A percentile compares a stretch with the other conserved stretches of the same genome.
Conservation (phyloP, 345 rosid species). For the Hibiscus tridactylites region DNA sequence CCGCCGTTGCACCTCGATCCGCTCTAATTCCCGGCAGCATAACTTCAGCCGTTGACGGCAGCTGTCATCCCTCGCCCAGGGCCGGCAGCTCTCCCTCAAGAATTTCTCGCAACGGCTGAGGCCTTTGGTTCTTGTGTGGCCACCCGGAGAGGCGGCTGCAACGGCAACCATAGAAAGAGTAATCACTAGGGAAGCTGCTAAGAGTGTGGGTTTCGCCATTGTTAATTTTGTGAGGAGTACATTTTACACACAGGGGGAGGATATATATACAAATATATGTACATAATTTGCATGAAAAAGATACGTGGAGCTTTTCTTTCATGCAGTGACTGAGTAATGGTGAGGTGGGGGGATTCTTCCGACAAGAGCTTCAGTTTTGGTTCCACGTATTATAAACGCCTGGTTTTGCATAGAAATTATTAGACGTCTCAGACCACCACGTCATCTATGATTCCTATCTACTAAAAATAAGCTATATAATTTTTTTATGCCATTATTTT, state of each 20-base stretch:
- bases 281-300: neutral
- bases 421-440: no score
- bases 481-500: no score
- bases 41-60: neutral
- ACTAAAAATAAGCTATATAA: no score
- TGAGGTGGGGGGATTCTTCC: neutral
- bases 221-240: neutral
- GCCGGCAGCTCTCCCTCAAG: conserved; percentile 3
- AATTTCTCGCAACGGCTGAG: neutral
- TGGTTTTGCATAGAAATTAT: neutral
- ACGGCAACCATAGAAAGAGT: neutral
- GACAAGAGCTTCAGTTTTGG: neutral
- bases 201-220: neutral
- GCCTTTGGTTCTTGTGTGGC: neutral
- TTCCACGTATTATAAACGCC: neutral
- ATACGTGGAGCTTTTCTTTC: neutral
- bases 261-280: neutral
- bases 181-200: neutral
- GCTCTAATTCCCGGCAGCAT: neutral
- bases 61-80: neutral
- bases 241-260: neutral
- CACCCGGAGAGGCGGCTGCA: neutral
- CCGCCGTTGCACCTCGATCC: neutral
- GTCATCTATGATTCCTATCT: no score
- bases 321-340: neutral